Percentiles rank a stretch among this genome's conserved stretches.
Evolutionary conservation across 2,329 filamentous ascomycete genomes (phyloP).

Genomic region (Metarhizium robertsii): DNA sequence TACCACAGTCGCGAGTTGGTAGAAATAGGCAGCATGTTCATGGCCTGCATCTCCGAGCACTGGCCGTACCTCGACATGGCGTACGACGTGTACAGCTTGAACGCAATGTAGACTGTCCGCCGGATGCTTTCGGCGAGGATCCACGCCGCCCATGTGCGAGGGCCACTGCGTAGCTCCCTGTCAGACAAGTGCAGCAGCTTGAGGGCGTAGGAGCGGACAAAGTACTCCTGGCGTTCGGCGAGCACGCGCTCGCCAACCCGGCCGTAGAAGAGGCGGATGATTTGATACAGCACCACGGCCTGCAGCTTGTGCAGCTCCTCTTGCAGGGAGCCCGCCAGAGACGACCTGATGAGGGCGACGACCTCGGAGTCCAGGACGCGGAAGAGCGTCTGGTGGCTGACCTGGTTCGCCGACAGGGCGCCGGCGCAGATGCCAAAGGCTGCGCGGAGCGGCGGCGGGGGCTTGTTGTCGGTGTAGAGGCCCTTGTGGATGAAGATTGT

Average conservation of each 20-base stretch:
- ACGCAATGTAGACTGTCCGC: slow-evolving; percentile 7
- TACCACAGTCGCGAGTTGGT: not conserved
- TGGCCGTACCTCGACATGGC: not conserved
- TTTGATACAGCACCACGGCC: slow-evolving; percentile 15
- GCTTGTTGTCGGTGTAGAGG: not conserved
- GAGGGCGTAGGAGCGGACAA: slow-evolving; percentile 5
- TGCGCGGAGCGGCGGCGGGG: slow-evolving; percentile 5
- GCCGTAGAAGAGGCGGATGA: slow-evolving; percentile 15
- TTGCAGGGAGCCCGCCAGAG: too few species aligned
- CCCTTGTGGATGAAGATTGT: slow-evolving; percentile 7
- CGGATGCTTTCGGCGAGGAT: slow-evolving; percentile 8
- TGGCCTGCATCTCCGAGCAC: not conserved
- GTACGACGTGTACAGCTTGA: slow-evolving; percentile 4
- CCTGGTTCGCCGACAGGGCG: too few species aligned
- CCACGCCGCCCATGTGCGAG: slow-evolving; percentile 6
- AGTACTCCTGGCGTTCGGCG: slow-evolving; percentile 10
- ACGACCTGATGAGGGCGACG: too few species aligned
- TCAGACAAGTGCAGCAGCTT: slow-evolving; percentile 2
- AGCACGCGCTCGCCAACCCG: slow-evolving; percentile 12
- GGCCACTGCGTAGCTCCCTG: not conserved
- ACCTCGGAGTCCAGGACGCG: too few species aligned
- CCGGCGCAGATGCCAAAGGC: not conserved
- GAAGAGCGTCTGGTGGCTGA: too few species aligned
- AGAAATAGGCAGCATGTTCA: not conserved
- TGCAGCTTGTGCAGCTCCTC: slow-evolving; percentile 14